Evolutionary conservation across 2,329 filamentous ascomycete genomes (phyloP).

Genomic region (Neofusicoccum ribis): DNA sequence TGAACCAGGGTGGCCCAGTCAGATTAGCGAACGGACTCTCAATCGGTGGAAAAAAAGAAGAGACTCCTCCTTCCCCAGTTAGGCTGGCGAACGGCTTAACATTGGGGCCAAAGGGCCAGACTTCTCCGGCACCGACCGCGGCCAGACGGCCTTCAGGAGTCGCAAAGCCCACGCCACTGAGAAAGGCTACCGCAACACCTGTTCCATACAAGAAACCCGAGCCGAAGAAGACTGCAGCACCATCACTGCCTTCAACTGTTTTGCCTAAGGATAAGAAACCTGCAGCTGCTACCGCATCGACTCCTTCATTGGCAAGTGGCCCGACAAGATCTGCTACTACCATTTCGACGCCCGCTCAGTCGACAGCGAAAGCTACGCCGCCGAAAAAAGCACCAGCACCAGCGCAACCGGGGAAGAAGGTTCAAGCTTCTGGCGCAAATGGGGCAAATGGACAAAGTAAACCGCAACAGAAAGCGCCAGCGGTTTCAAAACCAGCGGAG

Average conservation of each 20-base stretch:
- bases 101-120: background rate
- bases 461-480: background rate
- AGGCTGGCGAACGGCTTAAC: conserved; percentile 9
- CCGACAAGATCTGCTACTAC: background rate
- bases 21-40: conserved; percentile 2
- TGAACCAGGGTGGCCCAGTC: conserved; percentile 1
- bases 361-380: background rate
- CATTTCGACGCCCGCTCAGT: background rate
- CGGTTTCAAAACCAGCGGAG: background rate
- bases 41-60: background rate
- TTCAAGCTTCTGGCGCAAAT: background rate
- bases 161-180: background rate
- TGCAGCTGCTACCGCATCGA: background rate
- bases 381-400: background rate
- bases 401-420: background rate
- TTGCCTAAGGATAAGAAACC: background rate
- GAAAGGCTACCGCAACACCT: too few species aligned
- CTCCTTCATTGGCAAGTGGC: background rate
- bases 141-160: background rate
- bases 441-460: background rate
- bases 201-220: background rate
- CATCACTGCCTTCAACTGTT: background rate
- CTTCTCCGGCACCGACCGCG: background rate
- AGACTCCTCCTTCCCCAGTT: background rate
- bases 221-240: background rate